Conservation (phyloP, 2,329 filamentous ascomycete species). For the Sordariomycetes sp. region DNA sequence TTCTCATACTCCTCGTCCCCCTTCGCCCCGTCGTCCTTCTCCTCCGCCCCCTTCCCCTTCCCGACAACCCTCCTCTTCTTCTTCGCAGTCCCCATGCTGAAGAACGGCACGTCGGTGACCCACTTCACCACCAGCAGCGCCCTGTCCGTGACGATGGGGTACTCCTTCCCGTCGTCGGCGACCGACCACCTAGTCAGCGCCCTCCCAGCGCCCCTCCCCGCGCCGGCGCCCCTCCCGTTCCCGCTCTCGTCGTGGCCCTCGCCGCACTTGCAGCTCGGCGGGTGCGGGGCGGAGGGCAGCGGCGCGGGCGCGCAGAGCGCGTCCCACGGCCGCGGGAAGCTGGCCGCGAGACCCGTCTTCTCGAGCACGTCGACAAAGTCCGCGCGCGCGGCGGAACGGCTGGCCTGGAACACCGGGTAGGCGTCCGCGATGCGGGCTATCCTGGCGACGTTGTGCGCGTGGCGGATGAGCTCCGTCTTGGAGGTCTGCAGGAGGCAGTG, state of each 20-base stretch:
- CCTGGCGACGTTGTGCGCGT: constrained; percentile 73
- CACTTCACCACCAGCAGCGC: constrained; percentile 10
- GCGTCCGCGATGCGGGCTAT: constrained; percentile 65
- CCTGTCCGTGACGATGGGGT: constrained; percentile 16
- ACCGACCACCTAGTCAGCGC: constrained; percentile 2
- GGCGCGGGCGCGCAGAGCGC: constrained; percentile 53
- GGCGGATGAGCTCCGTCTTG: constrained; percentile 63
- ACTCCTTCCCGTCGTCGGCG: constrained; percentile 3
- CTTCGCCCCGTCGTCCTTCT: neutral
- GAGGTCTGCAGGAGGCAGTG: constrained; percentile 75
- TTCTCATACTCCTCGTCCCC: neutral
- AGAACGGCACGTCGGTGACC: constrained; percentile 8
- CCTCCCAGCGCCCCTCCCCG: neutral
- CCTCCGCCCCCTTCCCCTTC: neutral
- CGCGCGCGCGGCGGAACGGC: constrained; percentile 58
- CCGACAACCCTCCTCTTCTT: neutral
- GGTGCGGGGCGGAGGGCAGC: constrained; percentile 22
- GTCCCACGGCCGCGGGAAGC: constrained; percentile 45
- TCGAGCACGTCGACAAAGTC: constrained; percentile 46
- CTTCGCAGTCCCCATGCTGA: constrained; percentile 5
- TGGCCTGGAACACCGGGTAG: constrained; percentile 69
- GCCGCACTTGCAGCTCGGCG: neutral
- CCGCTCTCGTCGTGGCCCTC: neutral
- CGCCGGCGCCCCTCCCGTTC: neutral
- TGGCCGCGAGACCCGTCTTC: constrained; percentile 33